These are phyloP conservation scores for Tagetes patula DNA, from an alignment of 129 eudicot species.

Conservation along the genomic window DNA sequence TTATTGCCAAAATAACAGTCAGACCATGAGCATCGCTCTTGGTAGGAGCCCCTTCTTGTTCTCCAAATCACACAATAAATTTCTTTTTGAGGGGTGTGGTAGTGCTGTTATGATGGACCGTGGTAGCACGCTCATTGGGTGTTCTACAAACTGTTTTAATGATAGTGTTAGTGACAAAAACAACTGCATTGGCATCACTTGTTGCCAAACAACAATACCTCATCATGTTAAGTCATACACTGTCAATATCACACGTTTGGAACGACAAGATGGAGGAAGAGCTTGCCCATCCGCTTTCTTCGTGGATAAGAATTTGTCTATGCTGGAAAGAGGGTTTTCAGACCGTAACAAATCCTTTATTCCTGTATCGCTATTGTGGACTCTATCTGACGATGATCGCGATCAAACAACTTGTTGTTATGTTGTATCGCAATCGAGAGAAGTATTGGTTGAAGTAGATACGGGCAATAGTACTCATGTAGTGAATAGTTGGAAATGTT, in stretches of 20 bases:
- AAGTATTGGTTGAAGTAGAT: background rate
- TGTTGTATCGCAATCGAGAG: background rate
- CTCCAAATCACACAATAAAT: slow-evolving; percentile 1
- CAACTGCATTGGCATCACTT: background rate
- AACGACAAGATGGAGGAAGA: background rate
- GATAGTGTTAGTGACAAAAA: background rate
- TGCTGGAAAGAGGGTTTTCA: background rate
- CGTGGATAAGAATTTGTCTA: background rate
- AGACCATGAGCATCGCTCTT: slow-evolving; percentile 2
- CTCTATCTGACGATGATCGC: background rate
- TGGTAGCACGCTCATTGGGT: background rate
- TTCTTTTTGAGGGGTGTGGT: background rate
- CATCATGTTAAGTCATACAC: background rate
- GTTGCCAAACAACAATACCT: slow-evolving; percentile 4
- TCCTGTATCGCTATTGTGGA: background rate
- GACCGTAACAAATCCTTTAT: background rate
- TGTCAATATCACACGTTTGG: background rate
- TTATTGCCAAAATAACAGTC: background rate
- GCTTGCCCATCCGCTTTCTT: background rate
- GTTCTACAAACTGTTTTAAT: background rate
- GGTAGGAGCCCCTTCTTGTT: background rate
- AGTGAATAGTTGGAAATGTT: background rate
- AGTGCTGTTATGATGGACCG: background rate
- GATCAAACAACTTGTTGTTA: background rate
- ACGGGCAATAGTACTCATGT: background rate